phyloP scores from a whole-genome alignment of 495 filamentous ascomycete species.

The Hamigera avellanea region DNA sequence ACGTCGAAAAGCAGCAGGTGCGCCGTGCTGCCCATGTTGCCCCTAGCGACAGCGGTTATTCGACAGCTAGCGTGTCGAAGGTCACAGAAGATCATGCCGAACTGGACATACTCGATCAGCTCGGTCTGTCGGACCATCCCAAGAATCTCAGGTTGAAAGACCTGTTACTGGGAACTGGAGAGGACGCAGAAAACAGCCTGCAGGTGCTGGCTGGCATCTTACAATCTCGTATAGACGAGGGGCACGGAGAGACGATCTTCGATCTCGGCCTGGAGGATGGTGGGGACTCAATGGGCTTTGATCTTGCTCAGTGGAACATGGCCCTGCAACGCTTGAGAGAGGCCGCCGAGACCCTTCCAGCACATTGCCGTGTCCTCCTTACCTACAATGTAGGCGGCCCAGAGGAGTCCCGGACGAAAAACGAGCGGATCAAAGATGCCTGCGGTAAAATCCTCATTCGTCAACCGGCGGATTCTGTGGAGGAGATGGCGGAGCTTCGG shows the following conservation, averaged over 20 bases:
- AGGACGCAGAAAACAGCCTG: slow-evolving; percentile 49
- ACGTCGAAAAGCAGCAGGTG: slow-evolving; percentile 87
- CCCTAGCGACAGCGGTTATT: slow-evolving; percentile 33
- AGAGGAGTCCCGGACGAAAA: slow-evolving; percentile 48
- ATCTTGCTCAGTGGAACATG: slow-evolving; percentile 65
- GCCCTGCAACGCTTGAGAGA: slow-evolving; percentile 57
- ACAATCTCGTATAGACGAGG: slow-evolving; percentile 62
- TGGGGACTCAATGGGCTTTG: slow-evolving; percentile 81
- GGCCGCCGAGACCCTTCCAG: slow-evolving; percentile 52
- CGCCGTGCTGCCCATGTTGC: slow-evolving; percentile 39
- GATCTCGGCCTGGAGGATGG: slow-evolving; percentile 89
- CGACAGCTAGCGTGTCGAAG: slow-evolving; percentile 25
- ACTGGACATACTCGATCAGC: slow-evolving; percentile 80
- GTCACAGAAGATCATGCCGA: slow-evolving; percentile 69
- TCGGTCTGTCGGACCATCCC: slow-evolving; percentile 69
- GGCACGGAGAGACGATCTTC: slow-evolving; percentile 83
- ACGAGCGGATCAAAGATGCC: slow-evolving; percentile 55
- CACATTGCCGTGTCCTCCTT: slow-evolving; percentile 68
- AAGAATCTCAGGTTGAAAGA: slow-evolving; percentile 60
- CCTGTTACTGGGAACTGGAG: slow-evolving; percentile 53
- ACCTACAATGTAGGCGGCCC: slow-evolving; percentile 84
- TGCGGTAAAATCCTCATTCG: slow-evolving; percentile 80
- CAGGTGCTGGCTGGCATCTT: slow-evolving; percentile 49
- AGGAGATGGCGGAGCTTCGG: slow-evolving; percentile 88
- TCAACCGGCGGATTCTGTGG: slow-evolving; percentile 56